Conservation (phyloP, 441 rosid species). For the Rhodomyrtus psidioides region DNA sequence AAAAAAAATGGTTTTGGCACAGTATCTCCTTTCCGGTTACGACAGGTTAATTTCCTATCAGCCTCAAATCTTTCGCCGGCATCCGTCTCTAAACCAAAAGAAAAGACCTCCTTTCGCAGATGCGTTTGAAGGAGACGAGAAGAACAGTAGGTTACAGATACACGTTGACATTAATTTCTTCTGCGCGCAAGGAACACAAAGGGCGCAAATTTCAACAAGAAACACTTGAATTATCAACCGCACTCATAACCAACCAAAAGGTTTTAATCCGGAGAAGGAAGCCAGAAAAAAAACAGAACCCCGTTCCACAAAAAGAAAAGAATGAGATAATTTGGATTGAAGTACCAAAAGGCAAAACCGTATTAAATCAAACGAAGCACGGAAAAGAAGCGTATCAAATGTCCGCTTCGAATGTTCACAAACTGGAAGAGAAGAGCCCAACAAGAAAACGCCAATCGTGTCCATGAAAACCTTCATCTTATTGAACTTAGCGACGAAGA, state of each 20-base stretch:
- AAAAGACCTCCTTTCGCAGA: neutral
- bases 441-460: neutral
- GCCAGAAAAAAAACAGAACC: neutral
- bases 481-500: neutral
- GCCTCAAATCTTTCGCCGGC: neutral
- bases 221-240: neutral
- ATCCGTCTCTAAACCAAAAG: neutral
- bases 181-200: neutral
- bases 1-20: neutral
- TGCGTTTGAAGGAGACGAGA: neutral
- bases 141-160: neutral
- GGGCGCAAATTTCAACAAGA: neutral
- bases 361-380: constrained; percentile 4
- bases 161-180: neutral
- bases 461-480: neutral
- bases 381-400: neutral
- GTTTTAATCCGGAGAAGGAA: neutral
- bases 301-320: neutral
- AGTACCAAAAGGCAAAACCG: neutral
- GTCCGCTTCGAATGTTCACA: neutral
- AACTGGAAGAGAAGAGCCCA: neutral
- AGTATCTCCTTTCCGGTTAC: neutral
- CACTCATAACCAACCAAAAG: neutral
- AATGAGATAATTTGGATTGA: neutral
- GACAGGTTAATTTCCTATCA: neutral